Conservation (phyloP, 2,329 filamentous ascomycete genomes). For the Hortaea werneckii region DNA sequence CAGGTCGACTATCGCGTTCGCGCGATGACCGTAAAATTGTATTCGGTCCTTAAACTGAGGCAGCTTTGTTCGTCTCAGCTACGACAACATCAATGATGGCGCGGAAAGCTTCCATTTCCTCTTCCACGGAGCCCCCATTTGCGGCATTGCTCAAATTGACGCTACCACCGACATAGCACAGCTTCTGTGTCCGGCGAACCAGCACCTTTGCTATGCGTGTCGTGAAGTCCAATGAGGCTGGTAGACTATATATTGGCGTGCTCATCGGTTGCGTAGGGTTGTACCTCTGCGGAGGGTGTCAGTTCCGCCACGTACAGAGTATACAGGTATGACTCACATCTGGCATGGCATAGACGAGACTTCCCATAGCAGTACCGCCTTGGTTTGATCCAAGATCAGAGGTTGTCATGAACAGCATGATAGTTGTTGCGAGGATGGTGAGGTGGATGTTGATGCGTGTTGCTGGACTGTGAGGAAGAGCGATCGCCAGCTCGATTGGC, state of each 20-base stretch:
- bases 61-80: conserved; percentile 34
- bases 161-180: conserved; percentile 86
- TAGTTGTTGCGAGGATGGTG: conserved; percentile 41
- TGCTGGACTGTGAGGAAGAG: conserved; percentile 46
- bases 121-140: conserved; percentile 73
- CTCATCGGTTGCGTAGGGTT: conserved; percentile 53
- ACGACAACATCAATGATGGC: conserved; percentile 62
- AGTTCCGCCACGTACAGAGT: neutral
- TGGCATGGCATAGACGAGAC: conserved; percentile 87
- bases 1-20: too few relatives aligned
- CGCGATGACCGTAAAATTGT: too few relatives aligned
- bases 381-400: conserved; percentile 30
- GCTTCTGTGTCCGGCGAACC: conserved; percentile 59
- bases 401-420: conserved; percentile 48
- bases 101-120: conserved; percentile 85
- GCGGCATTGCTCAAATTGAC: conserved; percentile 65
- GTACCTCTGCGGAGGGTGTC: conserved; percentile 8
- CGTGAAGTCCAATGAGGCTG: conserved; percentile 75
- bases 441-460: conserved; percentile 51
- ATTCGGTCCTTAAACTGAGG: too few relatives aligned
- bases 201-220: conserved; percentile 75
- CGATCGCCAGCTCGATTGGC: conserved; percentile 47
- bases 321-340: conserved; percentile 50
- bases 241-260: conserved; percentile 67
- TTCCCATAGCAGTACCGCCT: conserved; percentile 55